Evolutionary conservation across 2,329 filamentous ascomycete species (phyloP), one percentile per base, ranked within the genome.

Genomic region (Clonostachys byssicola): DNA sequence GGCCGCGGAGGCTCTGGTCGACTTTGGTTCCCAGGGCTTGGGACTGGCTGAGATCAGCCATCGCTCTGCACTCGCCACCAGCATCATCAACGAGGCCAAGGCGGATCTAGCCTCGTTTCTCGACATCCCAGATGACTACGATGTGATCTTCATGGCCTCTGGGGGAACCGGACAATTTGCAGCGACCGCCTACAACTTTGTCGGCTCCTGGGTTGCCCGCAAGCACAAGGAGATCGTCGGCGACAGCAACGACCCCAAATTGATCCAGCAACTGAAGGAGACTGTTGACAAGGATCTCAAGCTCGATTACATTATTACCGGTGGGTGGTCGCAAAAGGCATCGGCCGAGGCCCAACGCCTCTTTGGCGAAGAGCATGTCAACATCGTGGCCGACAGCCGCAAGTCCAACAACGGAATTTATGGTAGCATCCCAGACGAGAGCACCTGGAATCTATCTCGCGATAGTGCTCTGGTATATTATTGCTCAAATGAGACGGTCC

Each of bases 31-130:
- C 63, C 89, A 83, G 38, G 92, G 92, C 49, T 77, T 96, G 47
- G 91, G 91, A 45, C 79, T 96, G 40, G 89, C 88, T 52, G 92
- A 97, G 68, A 89, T 95, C 64, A 92, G 88, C 10, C 92, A 97
- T 66, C 88, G 92, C 54, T 95, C 89, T 13, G 75, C 81, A 51
- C 79, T 88, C 41, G 92, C 92, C 23, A 80, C 82, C 53, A 80
- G 84, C 52, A 90, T 97, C 59, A 80, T 97, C 55, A 84, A 87
- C 52, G 78, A 88, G 53, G 80, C 89, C 52, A 94, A 95, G 65
- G 78, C 81, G 34, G 83, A 88, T 52, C 78, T 97, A 12, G 77
- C 79, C 35, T 73, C 72, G 18, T 86, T 89, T 55, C 84, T 96
- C 48, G 86, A 92, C 57, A 86, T 97, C 47, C 90, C 91, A 4